These are phyloP conservation scores for Stachybotrys chartarum DNA, from an alignment of 2,329 filamentous ascomycete species.

Conservation along the genomic window DNA sequence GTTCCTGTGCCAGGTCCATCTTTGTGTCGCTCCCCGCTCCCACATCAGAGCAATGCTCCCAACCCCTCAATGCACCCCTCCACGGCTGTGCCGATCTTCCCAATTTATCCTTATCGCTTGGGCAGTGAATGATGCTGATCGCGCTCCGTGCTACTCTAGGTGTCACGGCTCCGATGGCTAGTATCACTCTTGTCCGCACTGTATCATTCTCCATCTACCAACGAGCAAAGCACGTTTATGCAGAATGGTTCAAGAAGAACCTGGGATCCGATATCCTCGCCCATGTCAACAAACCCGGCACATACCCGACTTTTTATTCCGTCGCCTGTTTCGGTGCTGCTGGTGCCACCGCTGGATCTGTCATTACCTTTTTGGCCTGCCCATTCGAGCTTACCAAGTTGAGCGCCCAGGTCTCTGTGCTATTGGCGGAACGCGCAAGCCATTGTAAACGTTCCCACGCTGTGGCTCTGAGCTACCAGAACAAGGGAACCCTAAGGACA, in stretches of 20 bases:
- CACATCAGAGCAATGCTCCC: constrained; percentile 6
- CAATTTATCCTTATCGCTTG: not conserved
- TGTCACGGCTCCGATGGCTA: constrained; percentile 72
- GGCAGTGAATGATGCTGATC: not conserved
- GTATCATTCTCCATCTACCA: constrained; percentile 77
- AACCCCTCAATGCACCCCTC: not conserved
- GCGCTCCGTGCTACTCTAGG: constrained; percentile 33
- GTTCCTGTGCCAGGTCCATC: not conserved
- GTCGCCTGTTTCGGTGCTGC: constrained; percentile 70
- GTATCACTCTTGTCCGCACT: constrained; percentile 70
- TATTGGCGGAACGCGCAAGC: constrained; percentile 50
- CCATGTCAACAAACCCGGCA: constrained; percentile 63
- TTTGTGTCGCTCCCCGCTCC: not conserved
- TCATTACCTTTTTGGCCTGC: constrained; percentile 75
- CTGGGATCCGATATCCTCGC: constrained; percentile 63
- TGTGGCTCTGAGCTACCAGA: constrained; percentile 63
- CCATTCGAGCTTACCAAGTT: constrained; percentile 88
- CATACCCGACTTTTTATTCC: constrained; percentile 66
- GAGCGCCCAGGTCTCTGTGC: constrained; percentile 75
- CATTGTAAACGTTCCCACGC: constrained; percentile 41
- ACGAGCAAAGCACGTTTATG: constrained; percentile 66
- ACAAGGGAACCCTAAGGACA: constrained; percentile 70
- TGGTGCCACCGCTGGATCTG: constrained; percentile 71
- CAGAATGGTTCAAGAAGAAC: constrained; percentile 61
- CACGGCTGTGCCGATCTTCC: not conserved